phyloP scores from a whole-genome alignment of 192 early-diverging fungal genomes.

The Kappamyces sp. region DNA sequence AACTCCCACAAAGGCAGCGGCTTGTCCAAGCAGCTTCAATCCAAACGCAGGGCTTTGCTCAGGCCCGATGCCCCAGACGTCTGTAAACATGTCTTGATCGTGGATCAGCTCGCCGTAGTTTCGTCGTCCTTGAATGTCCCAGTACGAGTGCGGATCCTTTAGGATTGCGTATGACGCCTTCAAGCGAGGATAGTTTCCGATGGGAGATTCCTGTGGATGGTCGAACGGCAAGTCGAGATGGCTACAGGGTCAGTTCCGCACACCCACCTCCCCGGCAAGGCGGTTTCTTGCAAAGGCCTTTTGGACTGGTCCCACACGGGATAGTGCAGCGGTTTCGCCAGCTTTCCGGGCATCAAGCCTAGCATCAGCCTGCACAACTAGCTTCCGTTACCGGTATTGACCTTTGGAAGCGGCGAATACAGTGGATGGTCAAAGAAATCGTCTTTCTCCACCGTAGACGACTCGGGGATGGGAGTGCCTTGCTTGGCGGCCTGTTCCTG shows the following conservation, averaged over 20 bases:
- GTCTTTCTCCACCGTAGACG: constrained; percentile 13
- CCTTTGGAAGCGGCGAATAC: constrained; percentile 35
- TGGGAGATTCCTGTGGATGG: constrained; percentile 29
- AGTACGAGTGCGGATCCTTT: constrained; percentile 46
- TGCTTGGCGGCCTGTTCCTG: constrained; percentile 7
- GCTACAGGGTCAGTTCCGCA: constrained; percentile 21
- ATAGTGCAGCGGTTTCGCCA: constrained; percentile 32
- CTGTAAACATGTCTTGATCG: constrained; percentile 37
- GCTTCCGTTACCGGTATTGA: constrained; percentile 20
- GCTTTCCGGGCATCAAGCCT: constrained; percentile 20
- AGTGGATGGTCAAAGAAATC: constrained; percentile 33
- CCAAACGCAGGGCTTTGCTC: constrained; percentile 19
- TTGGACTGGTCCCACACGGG: constrained; percentile 45
- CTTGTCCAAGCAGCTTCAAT: constrained; percentile 18
- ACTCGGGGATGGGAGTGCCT: constrained; percentile 9
- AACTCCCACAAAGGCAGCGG: constrained; percentile 22
- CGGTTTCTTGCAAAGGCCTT: constrained; percentile 13
- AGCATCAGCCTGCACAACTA: constrained; percentile 2
- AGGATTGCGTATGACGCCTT: constrained; percentile 37
- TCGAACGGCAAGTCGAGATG: constrained; percentile 24
- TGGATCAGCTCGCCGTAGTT: constrained; percentile 47
- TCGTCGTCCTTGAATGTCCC: constrained; percentile 49
- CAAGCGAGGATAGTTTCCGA: constrained; percentile 46
- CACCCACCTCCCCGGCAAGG: constrained; percentile 15
- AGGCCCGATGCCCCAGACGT: constrained; percentile 36